phyloP scores from a whole-genome alignment of 495 filamentous ascomycete species.

The Aspergillus asperescens region DNA sequence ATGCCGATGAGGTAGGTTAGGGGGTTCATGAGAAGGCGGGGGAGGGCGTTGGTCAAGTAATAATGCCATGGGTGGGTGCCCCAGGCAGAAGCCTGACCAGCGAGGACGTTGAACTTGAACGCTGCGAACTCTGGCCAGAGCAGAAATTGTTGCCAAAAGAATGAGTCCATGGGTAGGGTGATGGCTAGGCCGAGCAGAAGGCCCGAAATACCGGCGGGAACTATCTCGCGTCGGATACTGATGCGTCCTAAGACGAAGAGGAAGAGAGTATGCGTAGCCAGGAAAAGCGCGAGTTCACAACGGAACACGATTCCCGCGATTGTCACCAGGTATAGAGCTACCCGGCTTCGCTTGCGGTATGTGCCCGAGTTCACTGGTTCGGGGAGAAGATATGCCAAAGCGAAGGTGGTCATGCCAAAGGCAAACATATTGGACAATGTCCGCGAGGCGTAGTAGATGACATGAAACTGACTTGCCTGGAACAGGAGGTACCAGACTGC shows the following conservation, averaged over 20 bases:
- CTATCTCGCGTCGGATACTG: conserved; percentile 49
- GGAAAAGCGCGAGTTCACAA: conserved; percentile 80
- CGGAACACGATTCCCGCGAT: conserved; percentile 83
- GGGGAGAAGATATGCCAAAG: conserved; percentile 66
- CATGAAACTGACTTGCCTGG: conserved; percentile 84
- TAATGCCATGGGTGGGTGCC: conserved; percentile 77
- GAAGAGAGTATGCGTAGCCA: conserved; percentile 44
- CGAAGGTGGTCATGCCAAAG: conserved; percentile 71
- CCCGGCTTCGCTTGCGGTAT: conserved; percentile 38
- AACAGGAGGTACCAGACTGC: conserved; percentile 80
- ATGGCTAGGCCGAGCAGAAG: conserved; percentile 54
- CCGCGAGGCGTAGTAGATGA: conserved; percentile 88
- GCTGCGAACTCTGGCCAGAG: conserved; percentile 88
- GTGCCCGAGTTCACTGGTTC: conserved; percentile 27
- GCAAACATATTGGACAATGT: conserved; percentile 97
- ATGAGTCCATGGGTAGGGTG: conserved; percentile 75
- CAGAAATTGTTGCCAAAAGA: conserved; percentile 77
- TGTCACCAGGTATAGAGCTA: conserved; percentile 69
- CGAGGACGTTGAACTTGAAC: conserved; percentile 86
- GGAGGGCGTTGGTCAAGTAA: conserved; percentile 79
- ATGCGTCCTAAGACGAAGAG: conserved; percentile 54
- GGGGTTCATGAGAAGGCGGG: conserved; percentile 80
- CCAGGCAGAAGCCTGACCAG: conserved; percentile 69
- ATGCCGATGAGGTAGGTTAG: conserved; percentile 56
- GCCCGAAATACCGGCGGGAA: conserved; percentile 64